These are phyloP conservation scores for Scleromitrula shiraiana DNA, from an alignment of 2,329 filamentous ascomycete genomes.

Conservation along the genomic window DNA sequence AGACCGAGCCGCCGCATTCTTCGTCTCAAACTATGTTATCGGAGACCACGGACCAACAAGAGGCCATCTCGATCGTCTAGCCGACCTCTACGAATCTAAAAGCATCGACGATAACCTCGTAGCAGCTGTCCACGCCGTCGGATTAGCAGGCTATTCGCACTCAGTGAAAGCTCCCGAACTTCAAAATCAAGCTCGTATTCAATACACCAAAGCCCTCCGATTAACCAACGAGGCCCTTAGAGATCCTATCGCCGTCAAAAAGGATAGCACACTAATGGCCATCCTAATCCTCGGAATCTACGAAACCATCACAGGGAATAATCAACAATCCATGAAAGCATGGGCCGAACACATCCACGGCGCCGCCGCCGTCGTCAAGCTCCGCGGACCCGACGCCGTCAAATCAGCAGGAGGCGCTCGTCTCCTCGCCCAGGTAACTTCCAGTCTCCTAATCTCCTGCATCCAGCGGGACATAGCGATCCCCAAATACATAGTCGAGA, in stretches of 20 bases:
- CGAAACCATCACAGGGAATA: slow-evolving; percentile 43
- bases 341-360: slow-evolving; percentile 48
- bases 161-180: slow-evolving; percentile 29
- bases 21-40: slow-evolving; percentile 27
- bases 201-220: slow-evolving; percentile 44
- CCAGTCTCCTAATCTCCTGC: slow-evolving; percentile 44
- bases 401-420: slow-evolving; percentile 37
- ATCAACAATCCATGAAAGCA: slow-evolving; percentile 38
- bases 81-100: slow-evolving; percentile 38
- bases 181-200: slow-evolving; percentile 40
- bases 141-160: slow-evolving; percentile 43
- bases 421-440: slow-evolving; percentile 47
- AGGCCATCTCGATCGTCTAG: slow-evolving; percentile 46
- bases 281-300: slow-evolving; percentile 48
- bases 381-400: slow-evolving; percentile 43
- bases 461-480: slow-evolving; percentile 42
- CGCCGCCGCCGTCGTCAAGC: slow-evolving; percentile 41
- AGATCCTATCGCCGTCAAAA: slow-evolving; percentile 37
- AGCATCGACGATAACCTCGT: slow-evolving; percentile 39
- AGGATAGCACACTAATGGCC: slow-evolving; percentile 47
- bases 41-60: slow-evolving; percentile 34
- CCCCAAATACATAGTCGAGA: slow-evolving; percentile 39
- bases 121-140: slow-evolving; percentile 45
- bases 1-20: slow-evolving; percentile 22
- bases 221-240: slow-evolving; percentile 43